These are phyloP conservation scores for Kalmusia sp. DNA, from an alignment of 2,329 filamentous ascomycete species.

Conservation along the genomic window DNA sequence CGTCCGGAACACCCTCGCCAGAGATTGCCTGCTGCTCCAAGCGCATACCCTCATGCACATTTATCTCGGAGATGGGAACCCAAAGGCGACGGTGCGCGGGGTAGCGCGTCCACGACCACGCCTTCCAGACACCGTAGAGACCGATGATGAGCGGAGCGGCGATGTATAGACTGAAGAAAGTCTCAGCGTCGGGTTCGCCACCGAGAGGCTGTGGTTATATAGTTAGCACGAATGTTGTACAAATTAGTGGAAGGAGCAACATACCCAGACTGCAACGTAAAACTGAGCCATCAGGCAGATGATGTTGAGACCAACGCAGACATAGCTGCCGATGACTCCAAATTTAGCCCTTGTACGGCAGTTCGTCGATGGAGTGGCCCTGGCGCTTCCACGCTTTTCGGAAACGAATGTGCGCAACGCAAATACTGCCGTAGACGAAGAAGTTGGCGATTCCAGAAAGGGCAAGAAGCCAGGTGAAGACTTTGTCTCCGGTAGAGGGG, in stretches of 20 bases:
- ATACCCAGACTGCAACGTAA: constrained; percentile 38
- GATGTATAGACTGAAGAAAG: constrained; percentile 55
- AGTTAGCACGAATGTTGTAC: constrained; percentile 5
- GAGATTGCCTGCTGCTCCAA: constrained; percentile 14
- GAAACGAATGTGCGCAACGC: constrained; percentile 89
- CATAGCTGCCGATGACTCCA: constrained; percentile 45
- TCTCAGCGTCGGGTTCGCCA: constrained; percentile 39
- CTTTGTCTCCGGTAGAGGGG: constrained; percentile 62
- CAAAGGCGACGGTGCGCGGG: constrained; percentile 32
- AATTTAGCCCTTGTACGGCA: constrained; percentile 47
- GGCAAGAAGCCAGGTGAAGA: constrained; percentile 81
- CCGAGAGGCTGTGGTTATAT: constrained; percentile 27
- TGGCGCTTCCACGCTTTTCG: constrained; percentile 55
- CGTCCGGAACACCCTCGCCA: background rate
- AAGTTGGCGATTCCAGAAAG: constrained; percentile 74
- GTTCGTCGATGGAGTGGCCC: constrained; percentile 46
- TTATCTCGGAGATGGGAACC: constrained; percentile 38
- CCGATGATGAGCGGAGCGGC: constrained; percentile 51
- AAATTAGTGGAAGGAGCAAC: background rate
- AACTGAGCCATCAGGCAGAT: constrained; percentile 47
- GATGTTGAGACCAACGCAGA: constrained; percentile 42
- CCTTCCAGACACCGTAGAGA: constrained; percentile 58
- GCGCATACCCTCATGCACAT: constrained; percentile 39
- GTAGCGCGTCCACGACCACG: constrained; percentile 30
- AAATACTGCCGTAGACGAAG: constrained; percentile 83